These are phyloP conservation scores for Alisma plantagoaquatica DNA, from an alignment of 106 monocot species.

Conservation along the genomic window DNA sequence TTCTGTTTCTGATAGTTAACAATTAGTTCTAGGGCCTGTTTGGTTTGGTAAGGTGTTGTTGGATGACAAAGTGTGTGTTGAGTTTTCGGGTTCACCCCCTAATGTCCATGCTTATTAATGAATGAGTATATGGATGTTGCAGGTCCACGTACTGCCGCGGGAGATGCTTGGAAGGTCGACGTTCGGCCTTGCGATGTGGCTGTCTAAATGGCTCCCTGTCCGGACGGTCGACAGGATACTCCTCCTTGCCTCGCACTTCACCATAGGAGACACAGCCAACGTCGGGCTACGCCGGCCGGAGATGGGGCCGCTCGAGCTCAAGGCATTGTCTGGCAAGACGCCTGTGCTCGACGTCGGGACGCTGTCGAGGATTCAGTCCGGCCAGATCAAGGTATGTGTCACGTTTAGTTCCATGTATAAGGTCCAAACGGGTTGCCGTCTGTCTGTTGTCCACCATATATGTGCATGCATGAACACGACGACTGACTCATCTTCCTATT, in stretches of 20 bases:
- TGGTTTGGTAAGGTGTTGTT: background rate
- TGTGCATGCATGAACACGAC: too few species aligned
- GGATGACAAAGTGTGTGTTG: background rate
- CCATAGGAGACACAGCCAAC: conserved; percentile 42
- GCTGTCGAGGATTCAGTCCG: conserved; percentile 62
- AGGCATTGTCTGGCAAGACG: conserved; percentile 58
- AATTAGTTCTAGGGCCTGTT: background rate
- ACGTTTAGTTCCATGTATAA: too few species aligned
- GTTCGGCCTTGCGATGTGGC: conserved; percentile 63
- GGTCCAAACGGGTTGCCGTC: too few species aligned
- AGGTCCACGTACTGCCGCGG: conserved; percentile 70
- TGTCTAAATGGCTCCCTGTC: conserved; percentile 45
- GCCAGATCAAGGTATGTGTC: conserved; percentile 42
- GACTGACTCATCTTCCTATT: background rate
- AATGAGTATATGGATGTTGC: too few species aligned
- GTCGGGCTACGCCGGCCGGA: conserved; percentile 42
- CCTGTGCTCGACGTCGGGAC: conserved; percentile 81
- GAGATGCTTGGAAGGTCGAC: conserved; percentile 68
- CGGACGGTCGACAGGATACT: conserved; percentile 39
- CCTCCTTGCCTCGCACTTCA: conserved; percentile 30
- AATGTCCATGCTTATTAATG: background rate
- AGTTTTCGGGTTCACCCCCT: background rate
- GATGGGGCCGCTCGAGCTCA: conserved; percentile 59
- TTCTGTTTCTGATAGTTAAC: too few species aligned
- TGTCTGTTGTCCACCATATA: too few species aligned